phyloP scores from a whole-genome alignment of 805 yeast species.

The Cyberlindnera suaveolens region DNA sequence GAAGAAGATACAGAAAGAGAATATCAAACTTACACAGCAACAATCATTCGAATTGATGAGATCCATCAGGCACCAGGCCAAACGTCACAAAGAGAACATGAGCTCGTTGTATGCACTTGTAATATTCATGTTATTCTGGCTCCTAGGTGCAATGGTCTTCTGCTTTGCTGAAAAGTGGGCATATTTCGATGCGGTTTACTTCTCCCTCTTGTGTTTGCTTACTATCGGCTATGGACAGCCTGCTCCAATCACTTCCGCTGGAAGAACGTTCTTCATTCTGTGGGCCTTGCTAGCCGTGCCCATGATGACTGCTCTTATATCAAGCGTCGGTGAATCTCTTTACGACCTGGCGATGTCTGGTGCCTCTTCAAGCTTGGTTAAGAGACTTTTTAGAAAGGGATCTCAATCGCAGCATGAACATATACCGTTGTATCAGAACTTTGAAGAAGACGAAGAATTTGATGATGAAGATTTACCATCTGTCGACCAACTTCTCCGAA shows the following conservation, averaged over 20 bases:
- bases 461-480: constrained; percentile 12
- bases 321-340: constrained; percentile 63
- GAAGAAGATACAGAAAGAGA: constrained; percentile 11
- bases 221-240: constrained; percentile 86
- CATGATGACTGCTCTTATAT: constrained; percentile 74
- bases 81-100: constrained; percentile 27
- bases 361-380: constrained; percentile 4
- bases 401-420: not conserved
- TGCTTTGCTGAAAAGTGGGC: constrained; percentile 59
- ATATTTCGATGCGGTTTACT: constrained; percentile 68
- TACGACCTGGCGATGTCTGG: constrained; percentile 24
- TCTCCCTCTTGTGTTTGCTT: constrained; percentile 65
- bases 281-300: constrained; percentile 88
- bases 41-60: constrained; percentile 55
- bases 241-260: constrained; percentile 56
- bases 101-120: constrained; percentile 34
- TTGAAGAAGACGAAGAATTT: constrained; percentile 1
- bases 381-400: constrained; percentile 3
- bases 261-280: constrained; percentile 63
- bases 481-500: constrained; percentile 11
- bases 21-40: constrained; percentile 29
- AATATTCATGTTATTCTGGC: constrained; percentile 55
- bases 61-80: constrained; percentile 38
- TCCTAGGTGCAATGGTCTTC: constrained; percentile 67
- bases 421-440: not conserved